A percentile compares a stretch with the other conserved stretches of the same genome.
These are phyloP conservation scores for Acanthamoeba castellanii DNA, from an alignment of 208 protist species.

Conservation along the genomic window DNA sequence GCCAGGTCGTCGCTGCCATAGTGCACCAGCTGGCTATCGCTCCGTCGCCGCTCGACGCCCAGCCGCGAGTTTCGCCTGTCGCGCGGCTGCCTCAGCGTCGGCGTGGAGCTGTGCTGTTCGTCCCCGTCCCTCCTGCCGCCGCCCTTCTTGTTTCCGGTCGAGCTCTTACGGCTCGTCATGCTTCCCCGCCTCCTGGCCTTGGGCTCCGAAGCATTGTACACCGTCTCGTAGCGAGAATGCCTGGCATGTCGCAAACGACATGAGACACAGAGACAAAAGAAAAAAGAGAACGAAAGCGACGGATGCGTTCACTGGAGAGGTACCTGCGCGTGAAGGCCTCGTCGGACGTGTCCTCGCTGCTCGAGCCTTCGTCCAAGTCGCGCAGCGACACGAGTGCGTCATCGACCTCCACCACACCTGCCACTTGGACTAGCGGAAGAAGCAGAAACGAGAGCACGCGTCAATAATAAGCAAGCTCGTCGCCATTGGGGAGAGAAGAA, in stretches of 20 bases:
- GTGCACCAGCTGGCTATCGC: conserved; percentile 34
- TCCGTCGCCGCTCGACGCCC: conserved; percentile 33
- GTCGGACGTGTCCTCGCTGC: conserved; percentile 64
- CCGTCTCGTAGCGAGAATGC: conserved; percentile 27
- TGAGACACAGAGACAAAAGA: neutral
- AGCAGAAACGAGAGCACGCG: neutral
- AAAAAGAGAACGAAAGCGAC: neutral
- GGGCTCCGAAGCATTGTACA: neutral
- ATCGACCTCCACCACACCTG: conserved; percentile 12
- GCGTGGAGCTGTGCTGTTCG: neutral
- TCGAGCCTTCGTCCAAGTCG: conserved; percentile 37
- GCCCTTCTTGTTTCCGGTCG: neutral
- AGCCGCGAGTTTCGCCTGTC: conserved; percentile 13
- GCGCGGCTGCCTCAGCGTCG: neutral
- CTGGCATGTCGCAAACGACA: neutral
- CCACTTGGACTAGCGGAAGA: neutral
- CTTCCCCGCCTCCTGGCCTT: conserved; percentile 3
- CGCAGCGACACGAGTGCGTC: neutral
- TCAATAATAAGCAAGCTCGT: neutral
- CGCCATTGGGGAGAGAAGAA: neutral
- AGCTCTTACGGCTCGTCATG: conserved; percentile 9
- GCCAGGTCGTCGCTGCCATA: conserved; percentile 40
- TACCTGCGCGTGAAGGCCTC: conserved; percentile 41
- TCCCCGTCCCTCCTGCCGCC: neutral
- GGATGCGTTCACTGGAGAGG: neutral